Evolutionary conservation across 306 rosid genomes (phyloP), one percentile per base, ranked within the genome.

Genomic region (Phaseolus lunatus): DNA sequence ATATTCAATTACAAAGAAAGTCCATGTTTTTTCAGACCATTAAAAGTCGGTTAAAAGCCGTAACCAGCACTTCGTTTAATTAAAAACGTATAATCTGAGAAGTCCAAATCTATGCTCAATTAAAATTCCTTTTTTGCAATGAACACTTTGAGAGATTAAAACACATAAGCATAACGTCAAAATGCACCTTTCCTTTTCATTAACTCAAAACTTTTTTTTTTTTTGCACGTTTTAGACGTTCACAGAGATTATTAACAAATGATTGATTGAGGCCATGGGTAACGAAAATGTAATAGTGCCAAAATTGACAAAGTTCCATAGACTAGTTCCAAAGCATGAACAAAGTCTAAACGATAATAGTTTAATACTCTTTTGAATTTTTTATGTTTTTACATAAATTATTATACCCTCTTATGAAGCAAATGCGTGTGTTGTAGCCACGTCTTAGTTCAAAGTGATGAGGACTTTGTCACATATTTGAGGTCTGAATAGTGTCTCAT

Each of bases 211-310:
- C 12, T 56, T 10, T 9, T 41, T 0, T 41, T 9, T 19, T 3
- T 29, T 27, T 13, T 22, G 4, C n/a, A 7, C 23, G 5, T 5
- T 31, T 33, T 62, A 62, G 24, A 0, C 9, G 16, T 33, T 31
- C 16, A 4, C 3, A 9, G 27, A 9, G 70, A 64, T 64, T 15
- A 15, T 24, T 44, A 45, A 68, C 23, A 24, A 44, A 68, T 68
- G 73, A 68, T 68, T 45, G 63, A 50, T 50, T 53, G 37, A 70
- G 12, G 45, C n/a, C 14, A 31, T 20, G 20, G 19, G 19, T 31
- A 70, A 18, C 8, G 76, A 70, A 70, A 50, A n/a, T 11, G 19
- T 0, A 9, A 29, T 5, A 50, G 3, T 29, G 31, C 48, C 45
- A 50, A 70, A 49, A 49, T 49, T 27, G 24, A 6, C 4, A 33